Conservation (phyloP, 176 grass and related monocot species). For the Luzula sylvatica region DNA sequence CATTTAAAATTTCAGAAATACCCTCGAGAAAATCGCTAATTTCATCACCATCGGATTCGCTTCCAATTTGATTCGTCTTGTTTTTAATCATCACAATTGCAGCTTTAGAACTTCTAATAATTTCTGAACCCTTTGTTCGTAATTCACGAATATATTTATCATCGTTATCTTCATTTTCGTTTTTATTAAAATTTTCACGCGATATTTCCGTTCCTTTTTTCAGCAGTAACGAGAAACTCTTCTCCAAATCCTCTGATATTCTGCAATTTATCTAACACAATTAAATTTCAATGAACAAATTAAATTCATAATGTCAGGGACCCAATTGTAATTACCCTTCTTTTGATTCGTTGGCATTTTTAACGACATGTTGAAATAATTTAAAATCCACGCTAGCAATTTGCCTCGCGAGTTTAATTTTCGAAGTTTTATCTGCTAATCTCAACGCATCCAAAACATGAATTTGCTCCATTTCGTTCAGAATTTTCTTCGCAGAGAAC, state of each 20-base stretch:
- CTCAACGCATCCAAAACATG: constrained; percentile 75
- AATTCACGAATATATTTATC: constrained; percentile 44
- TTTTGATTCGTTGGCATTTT: constrained; percentile 39
- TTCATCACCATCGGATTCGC: constrained; percentile 26
- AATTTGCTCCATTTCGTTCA: constrained; percentile 59
- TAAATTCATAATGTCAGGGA: not conserved
- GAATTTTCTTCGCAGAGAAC: constrained; percentile 60
- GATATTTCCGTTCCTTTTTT: constrained; percentile 46
- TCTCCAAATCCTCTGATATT: constrained; percentile 26
- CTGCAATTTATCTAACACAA: constrained; percentile 35
- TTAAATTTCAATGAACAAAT: too few species aligned
- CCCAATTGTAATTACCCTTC: constrained; percentile 28
- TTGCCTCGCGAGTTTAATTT: constrained; percentile 63
- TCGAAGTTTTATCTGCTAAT: constrained; percentile 59
- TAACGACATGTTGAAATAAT: constrained; percentile 68
- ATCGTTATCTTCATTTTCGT: constrained; percentile 32
- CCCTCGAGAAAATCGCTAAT: constrained; percentile 34
- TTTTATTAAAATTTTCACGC: constrained; percentile 20
- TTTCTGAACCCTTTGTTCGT: constrained; percentile 28
- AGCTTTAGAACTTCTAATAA: constrained; percentile 64
- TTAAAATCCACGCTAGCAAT: constrained; percentile 66
- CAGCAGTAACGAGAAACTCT: constrained; percentile 28
- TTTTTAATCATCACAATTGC: constrained; percentile 57
- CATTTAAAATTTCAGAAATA: constrained; percentile 36
- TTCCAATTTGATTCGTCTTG: constrained; percentile 19